A percentile compares a stretch with the other conserved stretches of the same genome.
These are phyloP conservation scores for Lactarius pseudohatsudake DNA, from an alignment of 768 basidiomycete genomes.

Conservation along the genomic window DNA sequence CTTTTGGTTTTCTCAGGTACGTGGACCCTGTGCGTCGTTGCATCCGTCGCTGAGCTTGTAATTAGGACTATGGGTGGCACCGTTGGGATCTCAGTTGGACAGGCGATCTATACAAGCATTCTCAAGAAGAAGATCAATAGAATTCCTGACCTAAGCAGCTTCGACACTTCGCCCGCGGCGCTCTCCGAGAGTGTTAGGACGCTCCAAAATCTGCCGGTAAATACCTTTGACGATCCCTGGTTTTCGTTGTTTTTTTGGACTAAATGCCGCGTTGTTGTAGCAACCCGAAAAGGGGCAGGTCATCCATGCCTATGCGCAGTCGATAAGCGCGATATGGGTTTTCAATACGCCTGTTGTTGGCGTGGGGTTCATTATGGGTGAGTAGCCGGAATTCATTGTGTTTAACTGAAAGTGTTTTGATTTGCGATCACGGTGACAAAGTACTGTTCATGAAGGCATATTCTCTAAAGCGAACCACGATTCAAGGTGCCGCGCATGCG, in stretches of 20 bases:
- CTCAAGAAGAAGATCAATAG: conserved; percentile 32
- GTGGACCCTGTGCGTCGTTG: conserved; percentile 12
- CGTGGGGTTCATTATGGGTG: conserved; percentile 37
- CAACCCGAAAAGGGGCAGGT: conserved; percentile 36
- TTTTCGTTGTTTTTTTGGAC: neutral
- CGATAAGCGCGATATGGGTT: conserved; percentile 43
- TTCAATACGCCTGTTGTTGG: conserved; percentile 38
- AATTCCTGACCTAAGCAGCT: conserved; percentile 4
- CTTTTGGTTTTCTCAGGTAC: conserved; percentile 69
- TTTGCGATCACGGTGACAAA: conserved; percentile 10
- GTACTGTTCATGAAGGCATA: conserved; percentile 40
- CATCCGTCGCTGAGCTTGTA: conserved; percentile 13
- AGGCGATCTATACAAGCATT: conserved; percentile 66
- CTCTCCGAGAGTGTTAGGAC: conserved; percentile 34
- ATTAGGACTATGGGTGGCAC: conserved; percentile 71
- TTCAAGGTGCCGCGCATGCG: conserved; percentile 23
- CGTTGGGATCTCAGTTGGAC: conserved; percentile 70
- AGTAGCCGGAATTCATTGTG: conserved; percentile 2
- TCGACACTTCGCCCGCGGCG: conserved; percentile 30
- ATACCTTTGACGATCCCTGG: neutral
- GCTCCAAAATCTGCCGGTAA: conserved; percentile 31
- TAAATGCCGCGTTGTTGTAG: conserved; percentile 26
- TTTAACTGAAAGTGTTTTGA: neutral
- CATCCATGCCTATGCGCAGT: conserved; percentile 40
- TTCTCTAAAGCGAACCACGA: conserved; percentile 36